Evolutionary conservation across 2,329 filamentous ascomycete genomes (phyloP), one percentile per base, ranked within the genome.

Genomic region (Parascedosporium putredinis): DNA sequence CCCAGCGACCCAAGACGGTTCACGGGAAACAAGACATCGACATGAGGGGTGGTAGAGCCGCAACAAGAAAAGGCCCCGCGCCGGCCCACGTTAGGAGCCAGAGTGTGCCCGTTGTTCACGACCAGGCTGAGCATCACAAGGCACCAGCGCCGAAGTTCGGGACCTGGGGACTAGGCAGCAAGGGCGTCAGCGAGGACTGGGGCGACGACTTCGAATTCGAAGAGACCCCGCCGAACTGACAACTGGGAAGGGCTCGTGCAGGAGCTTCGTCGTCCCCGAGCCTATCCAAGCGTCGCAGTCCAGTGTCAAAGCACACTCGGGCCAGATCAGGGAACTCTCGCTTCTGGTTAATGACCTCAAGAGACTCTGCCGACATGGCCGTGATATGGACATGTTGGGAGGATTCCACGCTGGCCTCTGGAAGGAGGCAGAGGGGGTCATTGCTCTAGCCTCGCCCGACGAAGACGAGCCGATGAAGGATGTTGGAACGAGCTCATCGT

Each of bases 121-220:
- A 88, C 58, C 66, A 57, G 64, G 71, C 65, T 53, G 84, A 75
- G 62, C 74, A 64, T 60, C 64, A 63, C 59, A 84, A 68, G 63
- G 71, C 64, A 59, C 53, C 77, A n/a, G 76, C 67, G 2, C 69
- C 75, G 49, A 90, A 89, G 58, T 91, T 88, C 59, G 84, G 86
- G 40, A 90, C 86, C 1, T 91, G 86, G 86, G 86, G 85, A 2
- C 68, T 88, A 38, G 81, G 84, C n/a, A 83, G 79, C 54, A 90
- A 90, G 63, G 84, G 79, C 14, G 82, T 83, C 9, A 90, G 84
- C 53, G 88, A 94, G 62, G 87, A 93, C 59, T 94, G 88, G 88
- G 88, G 91, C 57, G 86, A 90, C 55, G 88, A 94, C 62, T 93
- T 94, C 57, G 86, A 91, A 53, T 90, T 91, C 60, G 75, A 75